phyloP scores from a whole-genome alignment of 176 grass and related monocot species.

The Calamus simplicifolius region DNA sequence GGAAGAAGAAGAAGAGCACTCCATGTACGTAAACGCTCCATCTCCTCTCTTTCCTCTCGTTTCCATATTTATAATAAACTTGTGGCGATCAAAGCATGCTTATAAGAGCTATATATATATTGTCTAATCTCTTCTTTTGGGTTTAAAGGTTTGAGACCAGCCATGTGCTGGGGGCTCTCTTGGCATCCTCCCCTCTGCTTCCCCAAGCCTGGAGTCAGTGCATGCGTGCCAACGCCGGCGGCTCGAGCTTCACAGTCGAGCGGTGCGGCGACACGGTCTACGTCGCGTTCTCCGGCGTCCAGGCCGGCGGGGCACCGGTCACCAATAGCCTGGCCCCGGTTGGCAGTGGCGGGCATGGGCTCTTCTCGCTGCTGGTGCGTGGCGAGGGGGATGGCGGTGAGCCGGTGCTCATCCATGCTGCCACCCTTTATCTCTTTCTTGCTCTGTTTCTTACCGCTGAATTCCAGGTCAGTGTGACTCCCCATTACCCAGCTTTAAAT shows the following conservation, averaged over 20 bases:
- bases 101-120: too few relatives aligned
- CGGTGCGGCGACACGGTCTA: conserved; percentile 31
- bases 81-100: too few relatives aligned
- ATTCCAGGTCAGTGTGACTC: conserved; percentile 49
- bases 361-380: conserved; percentile 49
- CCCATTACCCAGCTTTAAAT: not conserved
- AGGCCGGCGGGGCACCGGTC: conserved; percentile 26
- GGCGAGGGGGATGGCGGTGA: conserved; percentile 33
- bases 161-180: conserved; percentile 73
- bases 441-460: conserved; percentile 38
- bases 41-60: too few relatives aligned
- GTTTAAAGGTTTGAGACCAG: conserved; percentile 81
- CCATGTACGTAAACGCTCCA: conserved; percentile 42
- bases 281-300: conserved; percentile 61
- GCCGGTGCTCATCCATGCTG: conserved; percentile 58
- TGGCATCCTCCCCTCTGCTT: conserved; percentile 71
- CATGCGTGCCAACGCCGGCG: conserved; percentile 27
- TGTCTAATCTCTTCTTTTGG: not conserved
- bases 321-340: conserved; percentile 22
- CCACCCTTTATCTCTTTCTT: conserved; percentile 49
- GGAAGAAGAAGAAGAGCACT: conserved; percentile 52
- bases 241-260: conserved; percentile 24
- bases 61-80: too few relatives aligned
- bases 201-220: conserved; percentile 68
- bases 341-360: conserved; percentile 9